Evolutionary conservation across 345 rosid genomes (phyloP).

Genomic region (Dipteronia dyeriana): DNA sequence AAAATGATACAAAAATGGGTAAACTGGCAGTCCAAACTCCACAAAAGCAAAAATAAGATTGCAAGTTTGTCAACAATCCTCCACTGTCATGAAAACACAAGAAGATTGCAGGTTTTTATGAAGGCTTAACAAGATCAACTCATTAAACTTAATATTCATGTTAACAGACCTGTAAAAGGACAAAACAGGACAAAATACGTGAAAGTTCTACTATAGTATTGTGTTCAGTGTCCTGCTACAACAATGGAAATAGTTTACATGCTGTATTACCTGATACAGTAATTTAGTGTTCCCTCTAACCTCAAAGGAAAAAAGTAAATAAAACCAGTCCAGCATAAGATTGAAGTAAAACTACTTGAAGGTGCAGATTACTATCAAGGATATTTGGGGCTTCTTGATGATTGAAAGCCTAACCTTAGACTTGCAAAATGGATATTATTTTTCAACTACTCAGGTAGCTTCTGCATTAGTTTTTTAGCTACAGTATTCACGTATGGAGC

Average conservation of each 20-base stretch:
- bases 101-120: no score
- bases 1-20: no score
- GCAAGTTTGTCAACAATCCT: no score
- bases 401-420: constrained; percentile 1
- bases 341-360: neutral
- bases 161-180: neutral
- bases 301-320: neutral
- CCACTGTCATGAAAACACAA: no score
- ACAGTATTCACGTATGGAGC: neutral
- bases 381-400: constrained; percentile 8
- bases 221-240: neutral
- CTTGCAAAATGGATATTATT: neutral
- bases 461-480: constrained; percentile 1
- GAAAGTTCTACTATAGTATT: neutral
- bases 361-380: neutral
- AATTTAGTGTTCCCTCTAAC: neutral
- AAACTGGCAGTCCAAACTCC: no score
- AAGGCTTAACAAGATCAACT: neutral
- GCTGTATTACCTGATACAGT: neutral
- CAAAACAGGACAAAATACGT: neutral
- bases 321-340: neutral
- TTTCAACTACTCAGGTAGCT: neutral
- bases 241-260: neutral
- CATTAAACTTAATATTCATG: no score
- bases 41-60: no score